Evolutionary conservation across 768 basidiomycete species (phyloP).

Genomic region (Suillus subalutaceus): DNA sequence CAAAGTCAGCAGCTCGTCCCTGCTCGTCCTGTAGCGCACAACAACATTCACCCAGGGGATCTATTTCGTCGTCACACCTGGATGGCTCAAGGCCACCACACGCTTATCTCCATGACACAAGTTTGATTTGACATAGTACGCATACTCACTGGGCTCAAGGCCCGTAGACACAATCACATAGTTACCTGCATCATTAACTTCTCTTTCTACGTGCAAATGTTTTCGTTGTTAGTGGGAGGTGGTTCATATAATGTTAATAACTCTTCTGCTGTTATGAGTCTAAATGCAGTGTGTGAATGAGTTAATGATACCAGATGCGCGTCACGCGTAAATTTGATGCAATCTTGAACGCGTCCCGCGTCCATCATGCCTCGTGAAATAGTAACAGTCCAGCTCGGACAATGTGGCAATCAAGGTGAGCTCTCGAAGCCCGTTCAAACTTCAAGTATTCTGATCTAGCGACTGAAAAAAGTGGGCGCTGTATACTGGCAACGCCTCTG

Average conservation of each 20-base stretch:
- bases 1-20: conserved; percentile 1
- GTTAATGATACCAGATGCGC: neutral
- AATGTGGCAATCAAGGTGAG: conserved; percentile 92
- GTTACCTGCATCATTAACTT: conserved; percentile 23
- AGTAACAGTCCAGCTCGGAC: conserved; percentile 83
- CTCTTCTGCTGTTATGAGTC: conserved; percentile 13
- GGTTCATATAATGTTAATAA: conserved; percentile 23
- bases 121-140: conserved; percentile 15
- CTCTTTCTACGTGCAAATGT: conserved; percentile 13
- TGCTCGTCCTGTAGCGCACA: conserved; percentile 12
- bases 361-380: conserved; percentile 77
- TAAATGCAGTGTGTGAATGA: neutral
- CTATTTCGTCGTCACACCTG: conserved; percentile 16
- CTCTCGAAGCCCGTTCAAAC: conserved; percentile 15
- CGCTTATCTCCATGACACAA: conserved; percentile 9
- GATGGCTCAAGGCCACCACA: conserved; percentile 35
- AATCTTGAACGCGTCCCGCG: conserved; percentile 20
- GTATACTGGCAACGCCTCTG: conserved; percentile 99
- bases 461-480: conserved; percentile 72
- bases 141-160: conserved; percentile 40
- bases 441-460: conserved; percentile 14
- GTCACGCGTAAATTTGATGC: conserved; percentile 16
- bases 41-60: conserved; percentile 18
- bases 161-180: conserved; percentile 31
- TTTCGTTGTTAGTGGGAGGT: conserved; percentile 21